Evolutionary conservation across 441 rosid species (phyloP), one percentile per base, ranked within the genome.

Genomic region (Brassica hybrid): DNA sequence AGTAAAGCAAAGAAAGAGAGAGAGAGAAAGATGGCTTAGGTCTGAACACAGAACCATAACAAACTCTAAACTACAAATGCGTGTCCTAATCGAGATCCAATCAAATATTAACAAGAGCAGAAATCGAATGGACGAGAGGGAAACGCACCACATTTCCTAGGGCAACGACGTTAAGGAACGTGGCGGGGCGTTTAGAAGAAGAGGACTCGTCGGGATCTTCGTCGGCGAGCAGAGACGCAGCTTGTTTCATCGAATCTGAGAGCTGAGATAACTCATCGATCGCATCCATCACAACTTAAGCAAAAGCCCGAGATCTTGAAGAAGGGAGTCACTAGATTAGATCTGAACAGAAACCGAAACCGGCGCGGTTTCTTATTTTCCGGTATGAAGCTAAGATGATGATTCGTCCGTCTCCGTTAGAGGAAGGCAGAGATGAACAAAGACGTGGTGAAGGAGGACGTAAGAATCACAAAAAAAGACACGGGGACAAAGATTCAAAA

Each of bases 81-180:
- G 5, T 27, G 38, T 19, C 21, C 23, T 21, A 21, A 21, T 21
- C 23, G 23, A 21, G 23, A 21, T 21, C 23, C 23, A 21, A 21
- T 21, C 23, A 21, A 21, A 21, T 21, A 21, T 21, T 21, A 21
- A 21, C 0, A 21, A 21, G 1, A 21, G 23, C 23, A 21, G 2
- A 21, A 21, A 21, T 21, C 23, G 23, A 21, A 21, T 21, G 23
- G 23, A 21, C 23, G 2, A 21, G 1, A 21, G 23, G 27, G 19
- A 71, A 45, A 87, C 98, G 80, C 83, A 92, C 98, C 72, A 94
- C 90, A 88, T 87, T 92, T 83, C 98, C 98, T 13, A 94, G 83
- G 32, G 89, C 92, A 34, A 92, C 88, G 61, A 88, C 97, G 75
- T 91, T 94, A 7, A 94, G 90, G 72, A 90, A 92, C 77, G 91